Evolutionary conservation across 306 rosid species (phyloP), one percentile per base, ranked within the genome.

Genomic region (Crotalaria pallida): DNA sequence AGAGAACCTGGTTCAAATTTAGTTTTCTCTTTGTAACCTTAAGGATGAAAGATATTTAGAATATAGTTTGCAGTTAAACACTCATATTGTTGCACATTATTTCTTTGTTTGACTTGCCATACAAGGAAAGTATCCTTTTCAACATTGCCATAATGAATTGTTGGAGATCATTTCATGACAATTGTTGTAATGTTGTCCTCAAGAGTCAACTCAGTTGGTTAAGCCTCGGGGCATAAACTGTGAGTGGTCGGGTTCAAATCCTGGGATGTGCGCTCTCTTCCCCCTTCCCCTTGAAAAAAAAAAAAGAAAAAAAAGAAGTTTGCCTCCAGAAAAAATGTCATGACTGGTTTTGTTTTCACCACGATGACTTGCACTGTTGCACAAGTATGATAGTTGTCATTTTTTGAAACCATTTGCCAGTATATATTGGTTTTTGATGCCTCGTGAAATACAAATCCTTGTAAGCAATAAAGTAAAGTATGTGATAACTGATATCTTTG

Each of bases 131-230:
- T 15, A 23, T 52, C 49, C 38, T 22, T 55, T 15, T 38, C 43
- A 53, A 22, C 23, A 23, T 12, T 12, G 48, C 26, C 15, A 22
- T 12, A 65, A 57, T 47, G 23, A 36, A 18, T 31, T 15, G 56
- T 16, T 76, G 56, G 75, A 49, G 21, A 62, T 18, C 17, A 49
- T 11, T 49, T 68, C 49, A 67, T 24, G 62, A 38, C 49, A n/a
- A n/a, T n/a, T n/a, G n/a, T n/a, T n/a, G n/a, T n/a, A n/a, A n/a
- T n/a, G n/a, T n/a, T n/a, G n/a, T n/a, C n/a, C n/a, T n/a, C n/a
- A n/a, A n/a, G n/a, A n/a, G n/a, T n/a, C n/a, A n/a, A n/a, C n/a
- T n/a, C n/a, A n/a, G n/a, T n/a, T n/a, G n/a, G n/a, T n/a, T n/a
- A n/a, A n/a, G n/a, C n/a, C n/a, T n/a, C n/a, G n/a, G n/a, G n/a